Conservation (phyloP, 176 grass and related monocot species). For the Alloteropsis semialata region DNA sequence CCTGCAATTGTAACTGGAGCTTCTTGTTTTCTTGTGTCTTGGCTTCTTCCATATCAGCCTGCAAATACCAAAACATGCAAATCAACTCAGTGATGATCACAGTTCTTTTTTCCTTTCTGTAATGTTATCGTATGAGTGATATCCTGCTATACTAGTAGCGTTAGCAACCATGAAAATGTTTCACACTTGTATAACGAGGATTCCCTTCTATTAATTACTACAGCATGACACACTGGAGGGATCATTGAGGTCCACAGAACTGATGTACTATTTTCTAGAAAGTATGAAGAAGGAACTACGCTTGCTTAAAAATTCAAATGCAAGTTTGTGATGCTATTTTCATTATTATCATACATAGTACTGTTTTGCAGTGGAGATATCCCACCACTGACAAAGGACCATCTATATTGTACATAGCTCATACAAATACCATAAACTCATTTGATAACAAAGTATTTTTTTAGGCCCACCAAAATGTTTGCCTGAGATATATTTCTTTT, state of each 20-base stretch:
- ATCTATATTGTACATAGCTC: not conserved
- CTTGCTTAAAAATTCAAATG: not conserved
- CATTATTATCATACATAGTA: not conserved
- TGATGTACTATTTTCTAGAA: constrained; percentile 1
- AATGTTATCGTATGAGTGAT: not conserved
- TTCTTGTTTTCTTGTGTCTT: constrained; percentile 76
- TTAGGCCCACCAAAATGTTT: not conserved
- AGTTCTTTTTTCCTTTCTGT: not conserved
- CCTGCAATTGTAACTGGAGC: constrained; percentile 61
- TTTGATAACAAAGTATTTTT: not conserved
- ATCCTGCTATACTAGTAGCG: not conserved
- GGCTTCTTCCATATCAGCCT: constrained; percentile 85
- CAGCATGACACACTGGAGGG: not conserved
- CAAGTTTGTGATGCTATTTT: constrained; percentile 4
- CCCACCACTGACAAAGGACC: not conserved
- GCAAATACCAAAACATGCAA: constrained; percentile 18
- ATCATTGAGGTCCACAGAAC: not conserved
- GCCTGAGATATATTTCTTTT: not conserved
- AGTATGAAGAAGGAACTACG: not conserved
- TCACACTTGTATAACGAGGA: no score
- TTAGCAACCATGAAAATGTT: constrained; percentile 14
- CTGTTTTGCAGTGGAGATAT: not conserved
- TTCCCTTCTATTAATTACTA: not conserved
- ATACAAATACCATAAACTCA: not conserved
- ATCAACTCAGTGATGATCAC: not conserved